Percentiles rank a stretch among this genome's conserved stretches.
Conservation (phyloP, 2,329 filamentous ascomycete species). For the Ophiocordyceps unilateralis region DNA sequence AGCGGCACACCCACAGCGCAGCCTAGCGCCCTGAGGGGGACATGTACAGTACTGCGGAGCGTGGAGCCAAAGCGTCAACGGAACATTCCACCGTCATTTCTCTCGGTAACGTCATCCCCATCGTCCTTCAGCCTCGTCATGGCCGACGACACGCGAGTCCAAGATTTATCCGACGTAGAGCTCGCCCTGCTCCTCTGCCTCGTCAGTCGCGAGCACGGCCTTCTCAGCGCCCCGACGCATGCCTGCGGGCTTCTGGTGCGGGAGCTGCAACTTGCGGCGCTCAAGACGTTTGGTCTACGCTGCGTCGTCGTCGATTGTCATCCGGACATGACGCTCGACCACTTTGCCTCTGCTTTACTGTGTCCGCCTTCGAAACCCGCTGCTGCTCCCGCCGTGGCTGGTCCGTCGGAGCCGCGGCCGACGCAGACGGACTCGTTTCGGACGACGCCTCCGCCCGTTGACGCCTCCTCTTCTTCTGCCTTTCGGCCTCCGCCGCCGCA, state of each 20-base stretch:
- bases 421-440: conserved; percentile 2
- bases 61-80: no score
- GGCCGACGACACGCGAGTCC: conserved; percentile 54
- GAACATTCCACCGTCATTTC: no score
- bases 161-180: conserved; percentile 72
- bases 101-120: background rate
- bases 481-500: conserved; percentile 8
- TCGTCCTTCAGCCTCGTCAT: conserved; percentile 20
- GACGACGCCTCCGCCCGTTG: background rate
- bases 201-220: conserved; percentile 68
- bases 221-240: conserved; percentile 55
- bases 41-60: background rate
- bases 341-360: conserved; percentile 60
- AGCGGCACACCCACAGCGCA: background rate
- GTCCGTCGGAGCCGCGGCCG: conserved; percentile 9
- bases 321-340: conserved; percentile 57
- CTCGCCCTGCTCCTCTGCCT: conserved; percentile 72
- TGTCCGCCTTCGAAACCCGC: conserved; percentile 8
- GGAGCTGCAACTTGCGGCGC: conserved; percentile 57
- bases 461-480: background rate
- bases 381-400: conserved; percentile 6
- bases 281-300: conserved; percentile 54
- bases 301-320: conserved; percentile 58
- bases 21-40: background rate
- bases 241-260: conserved; percentile 50